Conservation (phyloP, 75 land plant species). For the Larix kaempferi region DNA sequence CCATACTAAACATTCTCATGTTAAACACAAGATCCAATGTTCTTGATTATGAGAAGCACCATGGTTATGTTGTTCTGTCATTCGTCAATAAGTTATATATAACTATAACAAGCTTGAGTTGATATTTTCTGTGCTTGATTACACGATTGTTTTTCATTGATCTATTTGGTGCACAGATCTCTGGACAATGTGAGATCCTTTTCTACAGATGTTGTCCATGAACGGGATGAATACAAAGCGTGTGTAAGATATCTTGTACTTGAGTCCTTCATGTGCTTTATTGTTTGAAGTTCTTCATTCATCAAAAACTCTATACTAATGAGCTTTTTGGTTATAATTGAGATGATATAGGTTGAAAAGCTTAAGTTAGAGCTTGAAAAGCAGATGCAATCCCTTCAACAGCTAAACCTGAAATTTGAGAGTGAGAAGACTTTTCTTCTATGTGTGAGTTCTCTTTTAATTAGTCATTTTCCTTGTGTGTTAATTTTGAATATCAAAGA, state of each 20-base stretch:
- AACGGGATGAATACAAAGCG: slow-evolving; percentile 5
- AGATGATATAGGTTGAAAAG: neutral
- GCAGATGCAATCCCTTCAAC: neutral
- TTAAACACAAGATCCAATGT: no score
- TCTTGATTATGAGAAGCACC: no score
- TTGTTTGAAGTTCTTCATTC: neutral
- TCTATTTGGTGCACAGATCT: neutral
- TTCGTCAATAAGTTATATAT: no score
- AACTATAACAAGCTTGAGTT: no score
- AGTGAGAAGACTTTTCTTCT: slow-evolving; percentile 3
- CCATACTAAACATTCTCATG: no score
- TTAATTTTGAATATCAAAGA: neutral
- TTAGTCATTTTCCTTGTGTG: neutral
- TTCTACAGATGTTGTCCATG: neutral
- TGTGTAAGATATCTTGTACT: neutral
- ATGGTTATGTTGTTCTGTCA: no score
- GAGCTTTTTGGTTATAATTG: neutral
- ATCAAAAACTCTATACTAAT: no score
- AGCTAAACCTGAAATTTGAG: slow-evolving; percentile 6
- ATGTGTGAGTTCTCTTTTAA: neutral
- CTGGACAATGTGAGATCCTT: neutral
- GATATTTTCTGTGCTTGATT: no score
- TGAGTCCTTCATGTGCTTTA: neutral
- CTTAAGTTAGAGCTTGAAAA: slow-evolving; percentile 8
- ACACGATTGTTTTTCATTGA: no score